These are phyloP conservation scores for Evernia prunastri DNA, from an alignment of 495 filamentous ascomycete species.

Conservation along the genomic window DNA sequence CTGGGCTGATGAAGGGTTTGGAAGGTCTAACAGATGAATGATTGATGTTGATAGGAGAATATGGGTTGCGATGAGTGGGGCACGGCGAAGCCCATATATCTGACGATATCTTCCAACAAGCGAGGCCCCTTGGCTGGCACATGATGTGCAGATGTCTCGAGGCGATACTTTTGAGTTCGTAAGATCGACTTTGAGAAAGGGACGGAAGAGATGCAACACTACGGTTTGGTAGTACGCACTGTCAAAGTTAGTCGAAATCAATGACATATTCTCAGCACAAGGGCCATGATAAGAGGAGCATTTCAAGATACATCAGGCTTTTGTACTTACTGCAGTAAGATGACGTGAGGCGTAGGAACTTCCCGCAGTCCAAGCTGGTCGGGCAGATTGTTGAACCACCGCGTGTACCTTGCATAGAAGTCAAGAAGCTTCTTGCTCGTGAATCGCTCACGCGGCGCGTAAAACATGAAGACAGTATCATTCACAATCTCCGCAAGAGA, in stretches of 20 bases:
- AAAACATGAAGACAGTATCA: slow-evolving; percentile 41
- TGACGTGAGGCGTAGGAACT: slow-evolving; percentile 31
- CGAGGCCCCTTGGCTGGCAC: slow-evolving; percentile 28
- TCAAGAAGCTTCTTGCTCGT: slow-evolving; percentile 37
- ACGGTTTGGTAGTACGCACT: slow-evolving; percentile 35
- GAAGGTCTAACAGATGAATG: slow-evolving; percentile 33
- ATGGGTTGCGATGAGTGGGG: slow-evolving; percentile 29
- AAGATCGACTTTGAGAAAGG: slow-evolving; percentile 31
- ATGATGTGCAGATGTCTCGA: slow-evolving; percentile 30
- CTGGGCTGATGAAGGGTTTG: slow-evolving; percentile 12
- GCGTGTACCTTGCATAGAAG: slow-evolving; percentile 34
- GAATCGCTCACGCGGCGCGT: slow-evolving; percentile 39
- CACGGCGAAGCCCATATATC: slow-evolving; percentile 29
- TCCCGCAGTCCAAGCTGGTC: slow-evolving; percentile 30
- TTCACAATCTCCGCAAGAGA: slow-evolving; percentile 39
- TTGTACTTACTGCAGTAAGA: slow-evolving; percentile 38
- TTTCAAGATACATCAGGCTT: neutral
- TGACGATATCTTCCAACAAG: slow-evolving; percentile 27
- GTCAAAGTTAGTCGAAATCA: slow-evolving; percentile 5
- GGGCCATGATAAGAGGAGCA: neutral
- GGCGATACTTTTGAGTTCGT: slow-evolving; percentile 28
- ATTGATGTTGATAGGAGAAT: slow-evolving; percentile 32
- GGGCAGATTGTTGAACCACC: slow-evolving; percentile 40
- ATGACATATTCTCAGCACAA: neutral
- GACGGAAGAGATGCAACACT: slow-evolving; percentile 36